These are phyloP conservation scores for Carallia pectinifolia DNA, from an alignment of 345 rosid species.

Conservation along the genomic window DNA sequence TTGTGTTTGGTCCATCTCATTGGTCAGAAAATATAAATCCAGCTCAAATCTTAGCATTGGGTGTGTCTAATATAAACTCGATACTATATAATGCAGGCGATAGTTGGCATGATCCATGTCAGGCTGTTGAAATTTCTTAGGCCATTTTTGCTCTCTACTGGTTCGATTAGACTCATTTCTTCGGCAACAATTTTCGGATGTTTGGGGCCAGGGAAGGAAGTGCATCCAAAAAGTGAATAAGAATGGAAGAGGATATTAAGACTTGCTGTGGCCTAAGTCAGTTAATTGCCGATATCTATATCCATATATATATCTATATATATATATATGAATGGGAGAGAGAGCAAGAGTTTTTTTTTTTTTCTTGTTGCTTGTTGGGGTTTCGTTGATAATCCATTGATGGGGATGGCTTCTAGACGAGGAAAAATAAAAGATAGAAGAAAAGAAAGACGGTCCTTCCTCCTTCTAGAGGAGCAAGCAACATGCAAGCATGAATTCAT, in stretches of 20 bases:
- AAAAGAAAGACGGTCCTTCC: no score
- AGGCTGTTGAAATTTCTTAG: constrained; percentile 13
- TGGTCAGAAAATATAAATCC: no score
- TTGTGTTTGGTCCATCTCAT: no score
- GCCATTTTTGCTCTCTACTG: not conserved
- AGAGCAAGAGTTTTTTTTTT: not conserved
- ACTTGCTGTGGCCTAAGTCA: not conserved
- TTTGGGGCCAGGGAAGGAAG: not conserved
- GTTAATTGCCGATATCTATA: no score
- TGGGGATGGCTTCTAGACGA: not conserved
- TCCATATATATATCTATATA: not conserved
- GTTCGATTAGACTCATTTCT: not conserved
- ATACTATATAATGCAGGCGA: no score
- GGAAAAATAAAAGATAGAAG: not conserved
- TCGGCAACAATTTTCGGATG: constrained; percentile 1
- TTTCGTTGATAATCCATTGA: not conserved
- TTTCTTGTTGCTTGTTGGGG: not conserved
- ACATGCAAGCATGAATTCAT: no score
- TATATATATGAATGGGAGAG: not conserved
- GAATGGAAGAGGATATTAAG: no score
- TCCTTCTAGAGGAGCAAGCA: no score
- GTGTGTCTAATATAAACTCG: no score
- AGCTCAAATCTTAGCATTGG: no score
- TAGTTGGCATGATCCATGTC: no score
- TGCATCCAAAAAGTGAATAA: no score